Evolutionary conservation across 768 basidiomycete genomes (phyloP).

Genomic region (Boletus bicolor): DNA sequence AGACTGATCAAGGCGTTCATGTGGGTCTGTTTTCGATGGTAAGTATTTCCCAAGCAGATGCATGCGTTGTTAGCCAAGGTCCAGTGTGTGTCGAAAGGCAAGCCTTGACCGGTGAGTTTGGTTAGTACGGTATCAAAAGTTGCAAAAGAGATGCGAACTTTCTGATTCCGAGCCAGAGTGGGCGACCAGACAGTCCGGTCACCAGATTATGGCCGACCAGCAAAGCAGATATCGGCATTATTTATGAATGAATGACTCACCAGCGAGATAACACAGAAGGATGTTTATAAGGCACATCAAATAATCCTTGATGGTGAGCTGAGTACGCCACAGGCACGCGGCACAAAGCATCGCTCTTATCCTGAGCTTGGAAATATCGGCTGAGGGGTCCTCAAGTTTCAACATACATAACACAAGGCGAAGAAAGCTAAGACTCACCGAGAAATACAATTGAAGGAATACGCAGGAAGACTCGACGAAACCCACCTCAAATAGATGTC

Average conservation of each 20-base stretch:
- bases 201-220: too few species aligned
- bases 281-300: conserved; percentile 80
- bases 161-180: too few species aligned
- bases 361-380: conserved; percentile 46
- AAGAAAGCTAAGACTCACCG: conserved; percentile 29
- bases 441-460: conserved; percentile 52
- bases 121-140: too few species aligned
- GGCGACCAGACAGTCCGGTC: too few species aligned
- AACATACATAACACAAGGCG: conserved; percentile 32
- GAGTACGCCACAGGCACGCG: conserved; percentile 19
- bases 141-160: too few species aligned
- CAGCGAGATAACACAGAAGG: conserved; percentile 77
- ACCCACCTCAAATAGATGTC: conserved; percentile 70
- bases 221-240: too few species aligned
- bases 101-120: too few species aligned
- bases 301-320: conserved; percentile 52
- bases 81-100: too few species aligned
- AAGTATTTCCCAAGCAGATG: too few species aligned
- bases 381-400: conserved; percentile 37
- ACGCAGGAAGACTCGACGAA: conserved; percentile 74
- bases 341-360: conserved; percentile 22
- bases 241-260: conserved; percentile 33
- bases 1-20: too few species aligned
- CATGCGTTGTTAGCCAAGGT: too few species aligned
- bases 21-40: too few species aligned